Conservation (phyloP, 176 grass and related monocot genomes). For the Paspalum notatum region DNA sequence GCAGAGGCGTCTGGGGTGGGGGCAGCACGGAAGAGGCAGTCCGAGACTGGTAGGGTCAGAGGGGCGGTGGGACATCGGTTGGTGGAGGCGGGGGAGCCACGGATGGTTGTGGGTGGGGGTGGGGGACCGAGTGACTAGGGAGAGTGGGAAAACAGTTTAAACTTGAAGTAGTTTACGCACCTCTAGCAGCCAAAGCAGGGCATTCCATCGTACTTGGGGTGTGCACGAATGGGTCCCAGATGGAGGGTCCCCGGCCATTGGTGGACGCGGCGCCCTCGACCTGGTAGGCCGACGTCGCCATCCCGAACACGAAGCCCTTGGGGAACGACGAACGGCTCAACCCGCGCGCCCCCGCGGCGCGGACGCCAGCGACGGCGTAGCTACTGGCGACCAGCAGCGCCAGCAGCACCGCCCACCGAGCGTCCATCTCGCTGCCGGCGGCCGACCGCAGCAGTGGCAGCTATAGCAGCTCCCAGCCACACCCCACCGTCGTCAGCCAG, state of each 20-base stretch:
- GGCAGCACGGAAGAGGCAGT: too few relatives aligned
- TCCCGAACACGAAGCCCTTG: conserved; percentile 70
- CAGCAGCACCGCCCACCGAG: conserved; percentile 17
- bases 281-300: conserved; percentile 72
- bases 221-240: conserved; percentile 70
- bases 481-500: neutral
- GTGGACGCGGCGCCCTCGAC: conserved; percentile 56
- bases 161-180: too few relatives aligned
- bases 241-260: conserved; percentile 62
- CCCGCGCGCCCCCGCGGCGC: neutral
- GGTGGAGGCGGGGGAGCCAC: too few relatives aligned
- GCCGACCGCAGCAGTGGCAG: too few relatives aligned
- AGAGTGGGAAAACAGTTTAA: too few relatives aligned
- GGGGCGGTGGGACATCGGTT: too few relatives aligned
- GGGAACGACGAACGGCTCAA: conserved; percentile 55
- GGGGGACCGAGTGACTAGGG: too few relatives aligned
- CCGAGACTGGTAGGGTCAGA: too few relatives aligned
- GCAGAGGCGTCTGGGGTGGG: too few relatives aligned
- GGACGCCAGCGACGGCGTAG: neutral
- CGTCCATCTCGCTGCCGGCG: neutral
- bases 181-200: conserved; percentile 16
- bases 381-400: conserved; percentile 20
- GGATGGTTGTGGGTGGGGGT: too few relatives aligned
- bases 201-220: conserved; percentile 32
- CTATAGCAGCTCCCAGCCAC: neutral